Evolutionary conservation across 2,329 filamentous ascomycete species (phyloP), one percentile per base, ranked within the genome.

Genomic region (Monilinia aucupariae): DNA sequence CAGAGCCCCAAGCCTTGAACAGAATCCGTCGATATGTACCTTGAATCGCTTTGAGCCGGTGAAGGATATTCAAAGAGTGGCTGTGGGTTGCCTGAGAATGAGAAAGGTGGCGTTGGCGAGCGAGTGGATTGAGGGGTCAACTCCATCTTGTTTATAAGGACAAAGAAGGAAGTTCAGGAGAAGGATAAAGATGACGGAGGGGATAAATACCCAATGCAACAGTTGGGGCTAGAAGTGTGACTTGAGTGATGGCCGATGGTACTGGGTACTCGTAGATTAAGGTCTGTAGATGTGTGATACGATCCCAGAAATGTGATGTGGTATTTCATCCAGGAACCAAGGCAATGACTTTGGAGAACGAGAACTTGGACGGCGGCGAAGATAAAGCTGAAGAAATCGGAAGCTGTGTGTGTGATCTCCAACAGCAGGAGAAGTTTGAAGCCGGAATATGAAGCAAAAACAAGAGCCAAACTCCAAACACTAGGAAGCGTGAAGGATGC

Each of bases 11-110:
- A 64, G 34, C 68, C 70, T 64, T 71, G 71, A 37, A 70, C 62
- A 49, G 69, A 68, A 56, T 72, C 71, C 22, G 69, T 69, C 43
- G 68, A 66, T 49, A 65, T 68, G 65, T 71, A 72, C 43, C 68
- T 64, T 13, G 70, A 71, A 59, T 72, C 70, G 67, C 72, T 74
- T 51, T 69, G 71, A 27, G 71, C 71, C 22, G 72, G 71, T 30
- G 71, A 73, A 37, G 71, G 71, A 69, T 74, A 74, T 64, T 73
- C 72, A 68, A 72, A 73, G 62, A 71, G 66, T 59, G 69, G 68
- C 60, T 73, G 70, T 61, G 68, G 50, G 61, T 67, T 68, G 59
- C 71, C 68, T n/a, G 52, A 63, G 59, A 70, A 72, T 62, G 61
- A 67, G 60, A 69, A 71, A 9, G 72, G 71, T 27, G 72, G 72